These are phyloP conservation scores for Trametes versicolor DNA, from an alignment of 1,284 basidiomycete genomes.

Conservation along the genomic window DNA sequence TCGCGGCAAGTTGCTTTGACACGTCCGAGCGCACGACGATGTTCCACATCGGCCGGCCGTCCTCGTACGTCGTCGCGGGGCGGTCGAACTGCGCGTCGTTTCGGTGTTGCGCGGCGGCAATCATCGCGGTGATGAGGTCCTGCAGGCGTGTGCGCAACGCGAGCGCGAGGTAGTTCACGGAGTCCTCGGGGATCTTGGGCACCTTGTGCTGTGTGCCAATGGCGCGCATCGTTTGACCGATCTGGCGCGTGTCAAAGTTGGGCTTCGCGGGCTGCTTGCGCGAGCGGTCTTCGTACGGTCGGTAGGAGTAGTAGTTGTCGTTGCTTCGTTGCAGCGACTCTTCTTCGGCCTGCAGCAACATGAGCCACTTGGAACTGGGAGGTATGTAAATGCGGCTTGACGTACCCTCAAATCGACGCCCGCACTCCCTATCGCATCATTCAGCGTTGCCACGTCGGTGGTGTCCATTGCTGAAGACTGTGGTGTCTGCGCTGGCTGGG, in stretches of 20 bases:
- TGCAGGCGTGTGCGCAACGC: conserved; percentile 81
- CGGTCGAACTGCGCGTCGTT: conserved; percentile 76
- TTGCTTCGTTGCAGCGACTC: conserved; percentile 75
- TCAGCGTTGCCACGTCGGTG: conserved; percentile 77
- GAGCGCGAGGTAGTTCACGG: conserved; percentile 80
- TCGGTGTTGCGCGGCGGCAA: conserved; percentile 76
- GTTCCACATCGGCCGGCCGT: conserved; percentile 81
- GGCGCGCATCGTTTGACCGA: conserved; percentile 70
- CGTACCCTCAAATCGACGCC: conserved; percentile 82
- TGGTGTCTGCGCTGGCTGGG: conserved; percentile 27
- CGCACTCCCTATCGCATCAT: conserved; percentile 84
- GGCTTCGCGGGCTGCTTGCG: conserved; percentile 75
- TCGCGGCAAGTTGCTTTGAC: conserved; percentile 74
- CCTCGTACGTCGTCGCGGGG: conserved; percentile 69
- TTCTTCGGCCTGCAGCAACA: conserved; percentile 72
- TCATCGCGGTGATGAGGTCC: conserved; percentile 75
- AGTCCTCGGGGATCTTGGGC: conserved; percentile 71
- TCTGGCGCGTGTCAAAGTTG: conserved; percentile 67
- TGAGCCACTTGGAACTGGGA: neutral
- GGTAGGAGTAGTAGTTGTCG: conserved; percentile 66
- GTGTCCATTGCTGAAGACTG: conserved; percentile 53
- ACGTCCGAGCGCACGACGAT: conserved; percentile 77
- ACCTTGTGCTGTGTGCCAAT: conserved; percentile 73
- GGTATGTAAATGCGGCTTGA: conserved; percentile 15
- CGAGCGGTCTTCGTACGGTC: conserved; percentile 75